A percentile compares a stretch with the other conserved stretches of the same genome.
phyloP scores from a whole-genome alignment of 2,329 filamentous ascomycete genomes.

The Beauveria scarabaeidicola region DNA sequence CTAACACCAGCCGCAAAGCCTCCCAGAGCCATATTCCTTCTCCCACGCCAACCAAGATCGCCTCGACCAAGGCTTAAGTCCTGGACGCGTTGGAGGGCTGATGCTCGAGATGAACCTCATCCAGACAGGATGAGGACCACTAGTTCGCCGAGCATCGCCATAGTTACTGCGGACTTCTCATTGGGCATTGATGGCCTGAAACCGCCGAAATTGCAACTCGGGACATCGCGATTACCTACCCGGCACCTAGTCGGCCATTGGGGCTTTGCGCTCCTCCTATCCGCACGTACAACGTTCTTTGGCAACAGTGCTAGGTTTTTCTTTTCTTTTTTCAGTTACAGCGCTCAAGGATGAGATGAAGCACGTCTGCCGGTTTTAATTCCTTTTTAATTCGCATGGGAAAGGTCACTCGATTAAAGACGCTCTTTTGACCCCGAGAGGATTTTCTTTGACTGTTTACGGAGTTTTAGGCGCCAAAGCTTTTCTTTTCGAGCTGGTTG shows the following conservation, averaged over 20 bases:
- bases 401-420: background rate
- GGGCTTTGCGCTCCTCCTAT: background rate
- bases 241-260: background rate
- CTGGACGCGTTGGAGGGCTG: background rate
- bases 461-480: background rate
- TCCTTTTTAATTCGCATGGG: constrained; percentile 1
- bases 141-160: background rate
- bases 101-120: background rate
- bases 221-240: background rate
- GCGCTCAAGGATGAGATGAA: background rate
- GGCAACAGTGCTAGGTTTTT: background rate
- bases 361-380: background rate
- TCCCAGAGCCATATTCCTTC: constrained; percentile 18
- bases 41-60: constrained; percentile 18
- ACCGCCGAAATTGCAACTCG: background rate
- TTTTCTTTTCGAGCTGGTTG: background rate
- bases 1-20: constrained; percentile 21
- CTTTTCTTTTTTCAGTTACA: background rate
- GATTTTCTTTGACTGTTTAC: background rate
- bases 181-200: background rate
- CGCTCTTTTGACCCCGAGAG: constrained; percentile 1
- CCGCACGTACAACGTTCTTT: background rate
- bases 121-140: background rate
- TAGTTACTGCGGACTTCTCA: background rate
- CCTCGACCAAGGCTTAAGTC: background rate